phyloP scores from a whole-genome alignment of 108 stramenopile species.

The Cyclotella kingstonii region DNA sequence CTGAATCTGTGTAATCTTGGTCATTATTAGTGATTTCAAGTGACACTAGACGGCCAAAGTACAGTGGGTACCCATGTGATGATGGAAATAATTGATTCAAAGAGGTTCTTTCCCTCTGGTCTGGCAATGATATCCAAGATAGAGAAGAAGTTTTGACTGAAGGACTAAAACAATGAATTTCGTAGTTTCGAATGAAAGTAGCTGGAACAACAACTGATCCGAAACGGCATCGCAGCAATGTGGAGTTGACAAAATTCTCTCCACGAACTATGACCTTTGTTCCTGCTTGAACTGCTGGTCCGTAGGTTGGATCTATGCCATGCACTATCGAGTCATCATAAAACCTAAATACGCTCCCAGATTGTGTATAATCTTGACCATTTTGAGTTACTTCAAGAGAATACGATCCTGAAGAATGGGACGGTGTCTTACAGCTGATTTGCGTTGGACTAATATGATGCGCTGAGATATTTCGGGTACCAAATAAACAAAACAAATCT shows the following conservation, averaged over 20 bases:
- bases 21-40: constrained; percentile 72
- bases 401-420: constrained; percentile 45
- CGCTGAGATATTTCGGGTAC: constrained; percentile 43
- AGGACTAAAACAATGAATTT: constrained; percentile 59
- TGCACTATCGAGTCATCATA: constrained; percentile 38
- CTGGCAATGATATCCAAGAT: constrained; percentile 13
- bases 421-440: constrained; percentile 63
- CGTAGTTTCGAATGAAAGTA: constrained; percentile 31
- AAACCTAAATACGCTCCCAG: constrained; percentile 43
- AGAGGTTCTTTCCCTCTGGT: constrained; percentile 1
- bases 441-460: constrained; percentile 27
- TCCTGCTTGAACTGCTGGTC: constrained; percentile 55
- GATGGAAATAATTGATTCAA: constrained; percentile 48
- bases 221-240: constrained; percentile 58
- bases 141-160: constrained; percentile 28
- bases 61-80: constrained; percentile 65
- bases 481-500: constrained; percentile 65
- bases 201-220: constrained; percentile 52
- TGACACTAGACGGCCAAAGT: constrained; percentile 45
- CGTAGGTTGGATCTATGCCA: constrained; percentile 42
- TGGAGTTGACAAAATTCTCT: constrained; percentile 59
- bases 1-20: constrained; percentile 36
- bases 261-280: constrained; percentile 62
- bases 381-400: constrained; percentile 64
- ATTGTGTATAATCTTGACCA: constrained; percentile 67